Conservation (phyloP, 495 filamentous ascomycete genomes). For the Penicillium soppii region DNA sequence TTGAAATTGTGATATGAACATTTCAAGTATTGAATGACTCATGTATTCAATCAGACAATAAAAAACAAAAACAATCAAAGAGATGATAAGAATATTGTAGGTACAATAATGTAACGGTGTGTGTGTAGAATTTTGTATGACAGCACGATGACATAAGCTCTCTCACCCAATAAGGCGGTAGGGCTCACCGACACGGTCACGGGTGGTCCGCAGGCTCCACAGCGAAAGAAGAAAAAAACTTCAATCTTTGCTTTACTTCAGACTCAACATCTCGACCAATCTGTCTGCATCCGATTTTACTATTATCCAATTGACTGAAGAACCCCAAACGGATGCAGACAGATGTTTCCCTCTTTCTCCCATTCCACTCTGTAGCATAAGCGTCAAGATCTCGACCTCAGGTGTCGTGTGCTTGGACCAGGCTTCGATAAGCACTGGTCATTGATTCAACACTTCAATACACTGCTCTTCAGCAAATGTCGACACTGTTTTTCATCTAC, state of each 20-base stretch:
- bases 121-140: not conserved
- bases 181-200: constrained; percentile 24
- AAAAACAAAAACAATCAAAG: too few relatives aligned
- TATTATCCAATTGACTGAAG: constrained; percentile 9
- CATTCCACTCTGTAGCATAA: constrained; percentile 20
- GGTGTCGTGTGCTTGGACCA: constrained; percentile 31
- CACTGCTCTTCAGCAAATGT: constrained; percentile 22
- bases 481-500: constrained; percentile 8
- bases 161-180: constrained; percentile 12
- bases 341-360: constrained; percentile 7
- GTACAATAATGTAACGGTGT: too few relatives aligned
- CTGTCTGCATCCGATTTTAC: constrained; percentile 21
- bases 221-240: constrained; percentile 18
- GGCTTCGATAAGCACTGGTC: constrained; percentile 4
- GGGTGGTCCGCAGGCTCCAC: constrained; percentile 24
- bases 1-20: too few relatives aligned
- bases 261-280: constrained; percentile 7
- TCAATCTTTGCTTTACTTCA: constrained; percentile 12
- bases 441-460: constrained; percentile 1
- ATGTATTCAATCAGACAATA: too few relatives aligned
- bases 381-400: constrained; percentile 1
- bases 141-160: constrained; percentile 18
- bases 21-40: too few relatives aligned
- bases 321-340: constrained; percentile 22
- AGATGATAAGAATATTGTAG: too few relatives aligned